These are phyloP conservation scores for Cicer cuneatum DNA, from an alignment of 306 rosid species.

Conservation along the genomic window DNA sequence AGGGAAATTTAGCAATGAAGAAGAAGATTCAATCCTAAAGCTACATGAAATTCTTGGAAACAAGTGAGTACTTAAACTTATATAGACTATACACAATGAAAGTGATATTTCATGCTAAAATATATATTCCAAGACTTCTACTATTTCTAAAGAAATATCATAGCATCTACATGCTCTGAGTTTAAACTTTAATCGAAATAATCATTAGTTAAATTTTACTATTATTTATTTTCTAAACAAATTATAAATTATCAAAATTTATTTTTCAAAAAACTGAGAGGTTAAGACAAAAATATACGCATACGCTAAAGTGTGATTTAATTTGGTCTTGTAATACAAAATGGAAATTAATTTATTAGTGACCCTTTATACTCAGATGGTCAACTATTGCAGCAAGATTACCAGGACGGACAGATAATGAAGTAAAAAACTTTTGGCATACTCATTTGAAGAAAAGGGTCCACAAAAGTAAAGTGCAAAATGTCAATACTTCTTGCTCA, in stretches of 20 bases:
- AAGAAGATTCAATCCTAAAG: constrained; percentile 69
- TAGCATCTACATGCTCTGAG: not conserved
- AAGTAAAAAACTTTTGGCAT: constrained; percentile 93
- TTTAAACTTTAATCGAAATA: too few relatives aligned
- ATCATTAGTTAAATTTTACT: too few relatives aligned
- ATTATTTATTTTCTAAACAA: too few relatives aligned
- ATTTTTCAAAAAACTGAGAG: too few relatives aligned
- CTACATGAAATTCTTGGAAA: constrained; percentile 82
- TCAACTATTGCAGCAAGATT: constrained; percentile 88
- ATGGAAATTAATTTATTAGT: not conserved
- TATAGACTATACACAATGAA: not conserved
- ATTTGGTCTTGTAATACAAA: not conserved
- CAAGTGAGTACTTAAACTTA: constrained; percentile 52
- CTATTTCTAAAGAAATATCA: not conserved
- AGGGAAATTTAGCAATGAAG: constrained; percentile 85
- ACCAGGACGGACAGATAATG: constrained; percentile 93
- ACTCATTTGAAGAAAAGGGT: constrained; percentile 88
- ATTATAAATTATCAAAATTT: too few relatives aligned
- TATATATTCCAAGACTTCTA: too few relatives aligned
- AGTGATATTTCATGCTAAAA: not conserved
- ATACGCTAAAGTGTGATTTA: not conserved
- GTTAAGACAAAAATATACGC: too few relatives aligned
- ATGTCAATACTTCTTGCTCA: constrained; percentile 5
- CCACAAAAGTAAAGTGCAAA: constrained; percentile 29
- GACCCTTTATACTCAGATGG: constrained; percentile 64